These are phyloP conservation scores for Maudiozyma barnettii DNA, from an alignment of 805 yeast genomes.

Conservation along the genomic window DNA sequence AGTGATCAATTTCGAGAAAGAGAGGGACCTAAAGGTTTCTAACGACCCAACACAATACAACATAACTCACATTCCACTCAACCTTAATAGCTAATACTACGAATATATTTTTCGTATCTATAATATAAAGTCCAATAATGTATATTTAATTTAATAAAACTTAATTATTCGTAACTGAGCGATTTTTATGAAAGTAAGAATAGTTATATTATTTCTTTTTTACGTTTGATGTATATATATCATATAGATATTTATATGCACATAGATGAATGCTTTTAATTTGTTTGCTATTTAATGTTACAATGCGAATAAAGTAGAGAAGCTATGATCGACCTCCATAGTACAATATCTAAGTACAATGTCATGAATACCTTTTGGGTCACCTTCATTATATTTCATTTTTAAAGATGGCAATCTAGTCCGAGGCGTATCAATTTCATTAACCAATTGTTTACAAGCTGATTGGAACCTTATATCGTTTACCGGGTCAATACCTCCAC, in stretches of 20 bases:
- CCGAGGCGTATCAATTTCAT: constrained; percentile 22
- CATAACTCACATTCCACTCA: background rate
- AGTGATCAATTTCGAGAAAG: background rate
- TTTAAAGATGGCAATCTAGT: constrained; percentile 22
- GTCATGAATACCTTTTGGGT: constrained; percentile 13
- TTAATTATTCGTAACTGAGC: background rate
- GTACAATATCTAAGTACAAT: constrained; percentile 7
- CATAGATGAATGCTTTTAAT: background rate
- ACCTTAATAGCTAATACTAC: background rate
- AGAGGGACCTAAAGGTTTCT: background rate
- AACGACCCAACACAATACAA: background rate
- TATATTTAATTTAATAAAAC: background rate
- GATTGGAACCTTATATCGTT: constrained; percentile 16
- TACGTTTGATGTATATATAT: background rate
- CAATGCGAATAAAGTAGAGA: constrained; percentile 5
- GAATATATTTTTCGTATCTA: background rate
- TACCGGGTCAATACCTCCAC: constrained; percentile 22
- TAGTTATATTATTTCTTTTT: background rate
- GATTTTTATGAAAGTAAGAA: background rate
- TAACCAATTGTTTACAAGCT: constrained; percentile 17
- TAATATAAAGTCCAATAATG: background rate
- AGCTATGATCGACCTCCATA: constrained; percentile 3
- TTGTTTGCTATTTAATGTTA: background rate
- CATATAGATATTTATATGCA: too few relatives aligned
- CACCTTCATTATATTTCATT: constrained; percentile 17